Base-by-base conservation (phyloP, 2,329 filamentous ascomycete genomes). In the Fusarium floridanum region DNA sequence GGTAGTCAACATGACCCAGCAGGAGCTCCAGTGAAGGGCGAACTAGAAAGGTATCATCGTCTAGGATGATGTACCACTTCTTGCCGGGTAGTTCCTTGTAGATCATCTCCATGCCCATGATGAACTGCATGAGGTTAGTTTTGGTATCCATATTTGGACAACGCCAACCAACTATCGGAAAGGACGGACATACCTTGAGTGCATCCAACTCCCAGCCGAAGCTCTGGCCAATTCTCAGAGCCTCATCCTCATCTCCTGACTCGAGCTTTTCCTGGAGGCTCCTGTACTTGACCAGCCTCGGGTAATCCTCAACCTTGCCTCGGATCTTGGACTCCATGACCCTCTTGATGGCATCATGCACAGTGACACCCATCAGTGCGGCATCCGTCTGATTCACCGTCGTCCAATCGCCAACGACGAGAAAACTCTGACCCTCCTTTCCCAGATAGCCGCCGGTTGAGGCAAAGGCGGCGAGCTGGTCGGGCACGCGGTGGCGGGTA, bases 11-110 rank as follows among this genome's bases (percentile, higher is more conserved):
- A 66, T 88, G 87, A 20, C 83, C 82, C 16, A 90, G 82, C 14
- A 90, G 79, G 2, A 85, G 79, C 48, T 82, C 80, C 32, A 90
- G 79, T 14, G 88, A 88, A 4, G 85, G 82, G 61, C 84, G 84
- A 53, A 90, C 83, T 53, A 90, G 78, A 76, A 86, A 90, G 1
- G 88, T 90, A 77, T 91, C 88, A 78, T 90, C 89, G 79, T 90
- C 88, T 16, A 89, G 79, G 72, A 90, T 86, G 70, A 90, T 79
- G 76, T 90, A 90, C 89, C 89, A 90, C 77, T 89, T 88, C 81
- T 90, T 90, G 70, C 83, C 79, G 0, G 88, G 88, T 77, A 89
- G 82, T 17, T 81, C 83, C 43, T 83, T 80, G 81, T 86, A 89
- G 22, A 86, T 82, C 70, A 88, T 84, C 73, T 90, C 87, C 73